These are phyloP conservation scores for Stagonosporopsis tanaceti DNA, from an alignment of 2,329 filamentous ascomycete genomes.

Conservation along the genomic window DNA sequence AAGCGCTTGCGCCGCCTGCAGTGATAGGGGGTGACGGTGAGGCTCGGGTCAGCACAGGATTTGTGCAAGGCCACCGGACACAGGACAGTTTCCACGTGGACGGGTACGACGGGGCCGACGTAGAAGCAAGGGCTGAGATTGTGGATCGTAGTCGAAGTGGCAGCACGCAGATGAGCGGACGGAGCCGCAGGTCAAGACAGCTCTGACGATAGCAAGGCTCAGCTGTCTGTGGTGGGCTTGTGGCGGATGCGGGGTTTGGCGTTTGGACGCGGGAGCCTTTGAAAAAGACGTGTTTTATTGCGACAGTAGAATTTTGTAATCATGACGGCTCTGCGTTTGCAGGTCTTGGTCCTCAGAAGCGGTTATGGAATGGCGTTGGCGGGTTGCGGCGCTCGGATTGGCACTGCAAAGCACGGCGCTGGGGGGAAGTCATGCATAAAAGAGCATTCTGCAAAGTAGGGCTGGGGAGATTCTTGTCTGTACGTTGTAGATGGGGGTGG, in stretches of 20 bases:
- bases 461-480: no score
- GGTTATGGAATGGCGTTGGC: neutral
- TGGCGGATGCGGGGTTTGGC: no score
- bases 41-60: slow-evolving; percentile 43
- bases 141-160: slow-evolving; percentile 46
- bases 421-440: neutral
- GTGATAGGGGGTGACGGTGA: slow-evolving; percentile 32
- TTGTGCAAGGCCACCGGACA: slow-evolving; percentile 50
- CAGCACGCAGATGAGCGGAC: slow-evolving; percentile 42
- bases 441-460: no score
- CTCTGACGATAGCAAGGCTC: neutral
- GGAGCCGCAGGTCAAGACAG: slow-evolving; percentile 22
- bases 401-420: slow-evolving; percentile 12
- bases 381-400: neutral
- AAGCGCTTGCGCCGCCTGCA: slow-evolving; percentile 32
- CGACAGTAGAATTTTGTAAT: no score
- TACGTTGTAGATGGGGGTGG: no score
- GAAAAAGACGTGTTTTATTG: no score
- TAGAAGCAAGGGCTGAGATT: slow-evolving; percentile 49
- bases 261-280: no score
- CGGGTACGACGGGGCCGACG: slow-evolving; percentile 37
- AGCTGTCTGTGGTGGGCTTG: no score
- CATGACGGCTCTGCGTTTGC: no score
- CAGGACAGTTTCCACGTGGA: slow-evolving; percentile 49
- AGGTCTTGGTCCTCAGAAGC: neutral